Percentiles rank a stretch among this genome's conserved stretches.
phyloP scores from a whole-genome alignment of 257 asterid species.

The Solanum pimpinellifolium region DNA sequence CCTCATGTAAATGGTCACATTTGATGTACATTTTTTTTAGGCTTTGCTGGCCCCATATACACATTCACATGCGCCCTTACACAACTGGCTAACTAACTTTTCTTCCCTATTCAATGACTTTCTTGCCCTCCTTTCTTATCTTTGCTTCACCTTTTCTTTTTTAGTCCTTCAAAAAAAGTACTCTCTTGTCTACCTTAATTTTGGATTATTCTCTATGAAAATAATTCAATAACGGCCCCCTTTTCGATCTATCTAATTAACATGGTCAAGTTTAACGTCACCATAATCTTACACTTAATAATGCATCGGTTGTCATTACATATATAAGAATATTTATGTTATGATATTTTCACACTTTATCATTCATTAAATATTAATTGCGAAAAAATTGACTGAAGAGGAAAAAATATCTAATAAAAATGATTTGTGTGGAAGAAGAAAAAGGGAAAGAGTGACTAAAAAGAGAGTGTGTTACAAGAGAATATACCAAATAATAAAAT shows the following conservation, averaged over 20 bases:
- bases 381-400: background rate
- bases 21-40: background rate
- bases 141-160: background rate
- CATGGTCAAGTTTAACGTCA: background rate
- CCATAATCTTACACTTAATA: background rate
- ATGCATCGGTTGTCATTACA: background rate
- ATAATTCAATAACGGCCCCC: background rate
- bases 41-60: slow-evolving; percentile 44
- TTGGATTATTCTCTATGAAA: slow-evolving; percentile 1
- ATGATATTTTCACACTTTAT: background rate
- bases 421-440: background rate
- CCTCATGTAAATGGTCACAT: background rate
- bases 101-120: slow-evolving; percentile 2
- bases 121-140: slow-evolving; percentile 10
- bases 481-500: background rate
- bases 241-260: background rate
- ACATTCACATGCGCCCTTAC: slow-evolving; percentile 48
- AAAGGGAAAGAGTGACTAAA: background rate
- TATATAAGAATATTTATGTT: background rate
- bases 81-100: slow-evolving; percentile 9
- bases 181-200: slow-evolving; percentile 18
- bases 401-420: background rate
- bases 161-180: slow-evolving; percentile 3
- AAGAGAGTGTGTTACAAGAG: background rate
- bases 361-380: background rate